phyloP scores from a whole-genome alignment of 805 yeast genomes.

The Danielia oregonensis region DNA sequence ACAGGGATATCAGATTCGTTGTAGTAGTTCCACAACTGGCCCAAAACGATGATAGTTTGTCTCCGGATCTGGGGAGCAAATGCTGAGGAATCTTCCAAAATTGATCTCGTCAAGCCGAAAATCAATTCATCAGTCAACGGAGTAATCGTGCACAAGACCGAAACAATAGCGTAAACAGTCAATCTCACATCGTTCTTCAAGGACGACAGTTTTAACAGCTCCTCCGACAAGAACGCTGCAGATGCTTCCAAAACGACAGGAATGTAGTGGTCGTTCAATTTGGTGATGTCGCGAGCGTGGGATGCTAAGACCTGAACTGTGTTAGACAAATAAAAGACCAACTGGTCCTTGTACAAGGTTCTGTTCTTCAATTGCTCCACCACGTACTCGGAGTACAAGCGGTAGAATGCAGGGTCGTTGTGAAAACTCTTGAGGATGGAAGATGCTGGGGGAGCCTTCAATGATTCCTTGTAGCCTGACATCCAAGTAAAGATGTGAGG shows the following conservation, averaged over 20 bases:
- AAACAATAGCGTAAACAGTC: slow-evolving; percentile 77
- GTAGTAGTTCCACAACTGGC: slow-evolving; percentile 36
- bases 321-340: slow-evolving; percentile 75
- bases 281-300: slow-evolving; percentile 42
- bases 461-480: slow-evolving; percentile 58
- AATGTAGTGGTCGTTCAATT: slow-evolving; percentile 44
- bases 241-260: slow-evolving; percentile 58
- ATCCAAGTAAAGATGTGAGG: slow-evolving; percentile 83
- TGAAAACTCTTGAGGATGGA: slow-evolving; percentile 69
- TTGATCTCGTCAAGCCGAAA: slow-evolving; percentile 30
- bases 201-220: slow-evolving; percentile 16
- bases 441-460: slow-evolving; percentile 60
- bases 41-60: slow-evolving; percentile 37
- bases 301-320: slow-evolving; percentile 68
- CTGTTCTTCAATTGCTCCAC: slow-evolving; percentile 47
- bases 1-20: slow-evolving; percentile 13
- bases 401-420: slow-evolving; percentile 63
- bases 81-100: slow-evolving; percentile 24
- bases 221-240: slow-evolving; percentile 45
- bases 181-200: slow-evolving; percentile 58
- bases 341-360: slow-evolving; percentile 61
- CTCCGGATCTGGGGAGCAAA: slow-evolving; percentile 19
- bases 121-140: slow-evolving; percentile 44
- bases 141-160: slow-evolving; percentile 72
- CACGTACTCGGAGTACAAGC: slow-evolving; percentile 58